Evolutionary conservation across 2,329 filamentous ascomycete genomes (phyloP).

Genomic region (Pyricularia grisea): DNA sequence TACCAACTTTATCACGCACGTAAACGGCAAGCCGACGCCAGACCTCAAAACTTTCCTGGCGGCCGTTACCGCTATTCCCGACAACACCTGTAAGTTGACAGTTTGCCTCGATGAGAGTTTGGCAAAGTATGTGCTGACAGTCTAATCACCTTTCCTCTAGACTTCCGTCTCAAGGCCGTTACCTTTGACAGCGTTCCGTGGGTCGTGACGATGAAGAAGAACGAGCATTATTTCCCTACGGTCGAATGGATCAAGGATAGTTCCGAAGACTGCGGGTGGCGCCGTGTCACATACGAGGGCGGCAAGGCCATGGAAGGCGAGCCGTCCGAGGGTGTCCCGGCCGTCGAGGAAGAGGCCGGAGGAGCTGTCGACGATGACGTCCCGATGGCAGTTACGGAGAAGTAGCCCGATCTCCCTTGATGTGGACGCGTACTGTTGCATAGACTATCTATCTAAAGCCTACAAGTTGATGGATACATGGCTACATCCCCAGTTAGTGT

Average conservation of each 20-base stretch:
- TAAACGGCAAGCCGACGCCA: slow-evolving; percentile 80
- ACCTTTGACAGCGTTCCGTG: slow-evolving; percentile 98
- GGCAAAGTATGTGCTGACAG: background rate
- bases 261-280: slow-evolving; percentile 51
- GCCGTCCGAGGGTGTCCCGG: slow-evolving; percentile 36
- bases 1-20: slow-evolving; percentile 95
- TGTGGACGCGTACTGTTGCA: background rate
- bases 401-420: background rate
- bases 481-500: background rate
- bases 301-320: slow-evolving; percentile 44
- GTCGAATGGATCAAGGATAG: slow-evolving; percentile 60
- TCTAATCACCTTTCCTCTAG: slow-evolving; percentile 22
- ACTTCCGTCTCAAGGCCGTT: slow-evolving; percentile 94
- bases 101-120: background rate
- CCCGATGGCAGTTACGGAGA: background rate
- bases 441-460: background rate
- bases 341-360: slow-evolving; percentile 28
- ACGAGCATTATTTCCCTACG: slow-evolving; percentile 85
- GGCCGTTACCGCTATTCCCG: slow-evolving; percentile 78
- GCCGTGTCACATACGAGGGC: slow-evolving; percentile 51
- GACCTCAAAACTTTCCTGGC: slow-evolving; percentile 73
- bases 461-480: background rate
- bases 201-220: slow-evolving; percentile 99
- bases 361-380: slow-evolving; percentile 24
- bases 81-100: slow-evolving; percentile 71